Percentiles rank a stretch among this genome's conserved stretches.
Conservation (phyloP, 2,329 filamentous ascomycete genomes). For the Bipolaris sorokiniana region DNA sequence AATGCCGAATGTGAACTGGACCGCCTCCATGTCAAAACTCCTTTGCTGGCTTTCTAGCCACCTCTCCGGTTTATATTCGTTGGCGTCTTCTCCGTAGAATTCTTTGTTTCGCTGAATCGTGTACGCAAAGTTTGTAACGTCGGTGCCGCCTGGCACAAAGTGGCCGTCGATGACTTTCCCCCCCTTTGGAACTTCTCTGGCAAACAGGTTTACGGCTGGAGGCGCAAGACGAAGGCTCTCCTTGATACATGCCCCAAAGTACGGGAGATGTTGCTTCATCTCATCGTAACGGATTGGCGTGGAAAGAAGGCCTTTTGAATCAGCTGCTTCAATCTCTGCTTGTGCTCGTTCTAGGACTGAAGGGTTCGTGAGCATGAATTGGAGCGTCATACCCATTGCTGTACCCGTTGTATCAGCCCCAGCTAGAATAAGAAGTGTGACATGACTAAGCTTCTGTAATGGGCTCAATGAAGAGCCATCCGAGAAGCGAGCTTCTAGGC, state of each 20-base stretch:
- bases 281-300: constrained; percentile 39
- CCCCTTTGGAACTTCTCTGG: constrained; percentile 47
- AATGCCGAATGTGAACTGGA: constrained; percentile 39
- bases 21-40: constrained; percentile 34
- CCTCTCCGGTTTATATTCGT: constrained; percentile 51
- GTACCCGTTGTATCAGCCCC: constrained; percentile 49
- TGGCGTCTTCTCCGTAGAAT: constrained; percentile 52
- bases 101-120: constrained; percentile 54
- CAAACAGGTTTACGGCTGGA: constrained; percentile 59
- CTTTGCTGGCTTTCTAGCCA: constrained; percentile 45
- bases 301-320: constrained; percentile 27
- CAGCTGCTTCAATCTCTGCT: constrained; percentile 33
- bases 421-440: constrained; percentile 48
- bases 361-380: constrained; percentile 33
- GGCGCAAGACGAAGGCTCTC: constrained; percentile 60
- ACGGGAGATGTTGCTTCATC: constrained; percentile 49
- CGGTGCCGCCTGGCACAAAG: constrained; percentile 51
- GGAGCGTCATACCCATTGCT: constrained; percentile 41
- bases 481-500: constrained; percentile 42
- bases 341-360: constrained; percentile 23
- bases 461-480: constrained; percentile 39
- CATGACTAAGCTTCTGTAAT: constrained; percentile 46
- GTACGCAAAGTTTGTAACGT: constrained; percentile 58
- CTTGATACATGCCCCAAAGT: constrained; percentile 58
- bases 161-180: constrained; percentile 50